These are phyloP conservation scores for Ricinus communis DNA, from an alignment of 345 rosid species.

Conservation along the genomic window DNA sequence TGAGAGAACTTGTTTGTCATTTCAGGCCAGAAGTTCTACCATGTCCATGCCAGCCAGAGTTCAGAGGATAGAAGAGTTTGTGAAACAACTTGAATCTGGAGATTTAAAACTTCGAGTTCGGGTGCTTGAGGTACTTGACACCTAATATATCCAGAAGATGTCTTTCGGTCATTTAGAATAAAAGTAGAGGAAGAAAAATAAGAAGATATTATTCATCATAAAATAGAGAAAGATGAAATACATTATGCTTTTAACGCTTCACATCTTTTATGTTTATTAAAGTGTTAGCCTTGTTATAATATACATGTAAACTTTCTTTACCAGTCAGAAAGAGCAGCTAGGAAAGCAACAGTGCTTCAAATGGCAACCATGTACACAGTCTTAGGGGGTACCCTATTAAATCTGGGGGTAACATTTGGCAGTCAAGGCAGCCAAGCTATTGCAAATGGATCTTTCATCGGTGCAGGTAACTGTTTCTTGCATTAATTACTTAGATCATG, in stretches of 20 bases:
- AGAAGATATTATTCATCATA: neutral
- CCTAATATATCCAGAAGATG: neutral
- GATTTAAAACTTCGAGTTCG: constrained; percentile 90
- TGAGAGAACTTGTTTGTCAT: constrained; percentile 16
- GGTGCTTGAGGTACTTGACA: constrained; percentile 75
- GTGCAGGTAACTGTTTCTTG: constrained; percentile 56
- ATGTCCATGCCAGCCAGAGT: constrained; percentile 87
- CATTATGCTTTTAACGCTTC: neutral
- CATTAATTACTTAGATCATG: neutral
- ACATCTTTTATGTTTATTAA: neutral
- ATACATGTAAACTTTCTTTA: constrained; percentile 4
- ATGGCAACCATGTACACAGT: constrained; percentile 94
- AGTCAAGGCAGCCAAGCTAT: constrained; percentile 62
- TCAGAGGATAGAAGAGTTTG: constrained; percentile 79
- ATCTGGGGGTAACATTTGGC: constrained; percentile 72
- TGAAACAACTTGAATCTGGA: constrained; percentile 84
- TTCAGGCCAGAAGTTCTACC: constrained; percentile 78
- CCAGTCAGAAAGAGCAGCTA: constrained; percentile 92
- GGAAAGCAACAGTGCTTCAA: constrained; percentile 77
- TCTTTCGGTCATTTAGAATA: neutral
- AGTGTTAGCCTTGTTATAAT: neutral
- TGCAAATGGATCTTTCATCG: constrained; percentile 75
- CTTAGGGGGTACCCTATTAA: constrained; percentile 72
- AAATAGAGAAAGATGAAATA: neutral
- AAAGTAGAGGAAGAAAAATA: neutral